Percentiles rank a stretch among this genome's conserved stretches.
Evolutionary conservation across 2,329 filamentous ascomycete species (phyloP).

Genomic region (Metarhizium album): DNA sequence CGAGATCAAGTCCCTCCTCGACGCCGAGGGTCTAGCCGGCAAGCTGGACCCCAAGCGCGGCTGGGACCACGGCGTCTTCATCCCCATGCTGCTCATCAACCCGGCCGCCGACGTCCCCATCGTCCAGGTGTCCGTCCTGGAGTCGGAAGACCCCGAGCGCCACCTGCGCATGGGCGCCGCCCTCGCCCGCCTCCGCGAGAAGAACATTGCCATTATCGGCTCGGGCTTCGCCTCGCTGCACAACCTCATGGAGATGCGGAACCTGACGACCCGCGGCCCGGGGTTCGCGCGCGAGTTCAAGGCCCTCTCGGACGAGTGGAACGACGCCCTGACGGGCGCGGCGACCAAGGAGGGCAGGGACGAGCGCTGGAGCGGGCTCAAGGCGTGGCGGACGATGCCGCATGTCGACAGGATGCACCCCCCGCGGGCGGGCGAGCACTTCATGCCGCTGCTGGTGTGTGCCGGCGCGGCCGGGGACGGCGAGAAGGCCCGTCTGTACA

Average conservation of each 20-base stretch:
- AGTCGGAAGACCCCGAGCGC: slow-evolving; percentile 34
- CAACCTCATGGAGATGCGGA: slow-evolving; percentile 38
- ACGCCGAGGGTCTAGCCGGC: slow-evolving; percentile 32
- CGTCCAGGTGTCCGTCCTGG: slow-evolving; percentile 45
- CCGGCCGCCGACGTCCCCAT: slow-evolving; percentile 42
- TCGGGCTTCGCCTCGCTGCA: slow-evolving; percentile 50
- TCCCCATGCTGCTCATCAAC: slow-evolving; percentile 43
- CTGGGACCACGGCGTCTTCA: slow-evolving; percentile 53
- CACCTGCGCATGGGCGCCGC: slow-evolving; percentile 44
- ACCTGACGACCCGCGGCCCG: slow-evolving; percentile 16
- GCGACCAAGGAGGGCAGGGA: slow-evolving; percentile 20
- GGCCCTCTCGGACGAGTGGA: slow-evolving; percentile 30
- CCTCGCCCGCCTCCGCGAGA: slow-evolving; percentile 35
- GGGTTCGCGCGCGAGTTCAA: slow-evolving; percentile 15
- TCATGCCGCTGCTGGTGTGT: slow-evolving; percentile 47
- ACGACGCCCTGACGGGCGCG: slow-evolving; percentile 31
- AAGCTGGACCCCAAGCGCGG: slow-evolving; percentile 28
- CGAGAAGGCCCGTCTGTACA: slow-evolving; percentile 31
- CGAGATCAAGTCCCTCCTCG: slow-evolving; percentile 34
- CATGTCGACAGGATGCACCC: slow-evolving; percentile 44
- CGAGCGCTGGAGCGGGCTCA: slow-evolving; percentile 29
- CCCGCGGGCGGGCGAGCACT: slow-evolving; percentile 42
- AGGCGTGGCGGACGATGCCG: slow-evolving; percentile 36
- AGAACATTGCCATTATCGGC: slow-evolving; percentile 48
- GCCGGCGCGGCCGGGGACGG: slow-evolving; percentile 37